A percentile compares a stretch with the other conserved stretches of the same genome.
phyloP scores from a whole-genome alignment of 768 basidiomycete genomes.

The Tricholoma sp. region DNA sequence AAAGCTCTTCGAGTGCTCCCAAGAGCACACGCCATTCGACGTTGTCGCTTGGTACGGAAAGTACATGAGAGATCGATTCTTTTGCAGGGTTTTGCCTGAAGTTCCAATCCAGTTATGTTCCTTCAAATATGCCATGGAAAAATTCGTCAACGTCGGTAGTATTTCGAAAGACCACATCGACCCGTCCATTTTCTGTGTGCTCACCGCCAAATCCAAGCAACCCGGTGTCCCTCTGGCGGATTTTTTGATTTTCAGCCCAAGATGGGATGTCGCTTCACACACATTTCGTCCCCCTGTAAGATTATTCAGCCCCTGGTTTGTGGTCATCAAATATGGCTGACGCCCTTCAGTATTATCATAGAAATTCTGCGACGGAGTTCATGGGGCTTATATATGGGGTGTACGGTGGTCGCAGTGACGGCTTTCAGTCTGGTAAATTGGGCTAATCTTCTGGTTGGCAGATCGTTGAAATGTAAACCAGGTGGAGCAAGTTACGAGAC shows the following conservation, averaged over 20 bases:
- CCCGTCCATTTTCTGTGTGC: conserved; percentile 63
- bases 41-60: conserved; percentile 71
- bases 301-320: neutral
- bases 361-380: conserved; percentile 58
- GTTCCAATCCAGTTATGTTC: conserved; percentile 43
- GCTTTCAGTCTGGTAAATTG: conserved; percentile 49
- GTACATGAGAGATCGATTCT: conserved; percentile 28
- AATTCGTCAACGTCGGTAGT: conserved; percentile 58
- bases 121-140: conserved; percentile 63
- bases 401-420: conserved; percentile 60
- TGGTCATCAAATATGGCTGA: neutral
- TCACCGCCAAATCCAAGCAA: conserved; percentile 60
- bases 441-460: neutral
- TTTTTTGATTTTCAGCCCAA: conserved; percentile 57
- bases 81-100: neutral
- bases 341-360: conserved; percentile 49
- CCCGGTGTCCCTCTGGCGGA: conserved; percentile 54
- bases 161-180: conserved; percentile 68
- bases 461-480: conserved; percentile 3
- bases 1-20: conserved; percentile 45
- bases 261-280: conserved; percentile 57
- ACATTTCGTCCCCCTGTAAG: conserved; percentile 59
- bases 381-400: conserved; percentile 61
- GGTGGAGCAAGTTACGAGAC: conserved; percentile 56
- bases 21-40: conserved; percentile 66